These are phyloP conservation scores for Syncephalastrum contaminatum DNA, from an alignment of 371 early-diverging fungal species.

Conservation along the genomic window DNA sequence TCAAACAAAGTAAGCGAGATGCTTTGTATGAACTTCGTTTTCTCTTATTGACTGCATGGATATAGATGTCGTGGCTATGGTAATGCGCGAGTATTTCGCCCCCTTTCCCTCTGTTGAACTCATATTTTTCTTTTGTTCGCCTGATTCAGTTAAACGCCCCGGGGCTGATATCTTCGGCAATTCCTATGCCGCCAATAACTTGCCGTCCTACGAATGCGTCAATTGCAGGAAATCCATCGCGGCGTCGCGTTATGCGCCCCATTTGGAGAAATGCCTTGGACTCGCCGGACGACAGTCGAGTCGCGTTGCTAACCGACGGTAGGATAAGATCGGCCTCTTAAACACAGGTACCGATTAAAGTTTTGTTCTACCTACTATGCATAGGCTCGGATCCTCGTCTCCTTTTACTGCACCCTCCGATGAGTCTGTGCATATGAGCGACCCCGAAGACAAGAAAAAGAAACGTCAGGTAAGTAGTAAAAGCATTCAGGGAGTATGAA, in stretches of 20 bases:
- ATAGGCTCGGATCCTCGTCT: conserved; percentile 4
- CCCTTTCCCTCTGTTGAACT: conserved; percentile 3
- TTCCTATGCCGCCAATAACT: conserved; percentile 47
- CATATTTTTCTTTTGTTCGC: too few relatives aligned
- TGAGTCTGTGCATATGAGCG: conserved; percentile 12
- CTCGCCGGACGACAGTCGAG: conserved; percentile 70
- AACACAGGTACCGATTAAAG: background rate
- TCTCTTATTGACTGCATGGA: conserved; percentile 7
- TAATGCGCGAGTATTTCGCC: conserved; percentile 15
- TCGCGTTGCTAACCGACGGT: conserved; percentile 62
- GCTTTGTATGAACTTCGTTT: conserved; percentile 24
- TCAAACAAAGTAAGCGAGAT: conserved; percentile 55
- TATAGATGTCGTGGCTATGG: conserved; percentile 27
- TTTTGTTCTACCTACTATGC: background rate
- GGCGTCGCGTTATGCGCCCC: conserved; percentile 79
- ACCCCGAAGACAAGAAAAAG: conserved; percentile 7
- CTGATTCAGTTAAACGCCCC: conserved; percentile 43
- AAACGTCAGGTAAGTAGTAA: background rate
- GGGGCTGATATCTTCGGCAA: conserved; percentile 76
- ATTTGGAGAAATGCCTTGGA: conserved; percentile 89
- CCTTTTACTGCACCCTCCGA: conserved; percentile 6
- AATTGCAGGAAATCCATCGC: conserved; percentile 76
- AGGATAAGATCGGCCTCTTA: background rate
- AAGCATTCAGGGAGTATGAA: too few relatives aligned
- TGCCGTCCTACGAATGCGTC: conserved; percentile 72